Base-by-base conservation (phyloP, 2,329 filamentous ascomycete species). In the Colletotrichum abscissum region DNA sequence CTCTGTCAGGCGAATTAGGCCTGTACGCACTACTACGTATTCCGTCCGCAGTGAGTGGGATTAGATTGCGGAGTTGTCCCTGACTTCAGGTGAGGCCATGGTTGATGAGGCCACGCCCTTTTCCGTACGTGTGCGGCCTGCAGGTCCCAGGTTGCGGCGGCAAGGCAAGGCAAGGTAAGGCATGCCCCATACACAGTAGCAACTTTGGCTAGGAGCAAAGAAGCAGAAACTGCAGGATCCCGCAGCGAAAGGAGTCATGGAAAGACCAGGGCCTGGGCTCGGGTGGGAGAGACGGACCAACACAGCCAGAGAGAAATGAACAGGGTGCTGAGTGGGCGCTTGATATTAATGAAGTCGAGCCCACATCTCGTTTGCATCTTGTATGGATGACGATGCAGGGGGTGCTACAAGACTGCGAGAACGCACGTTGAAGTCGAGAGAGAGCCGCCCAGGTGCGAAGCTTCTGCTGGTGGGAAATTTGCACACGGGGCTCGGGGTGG, bases 71-170 rank as follows among this genome's bases (percentile, higher is more conserved):
- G 60, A 71, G 56, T 26, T 52, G 60, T 63, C n/a, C 71, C 71
- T 73, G 62, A 38, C 71, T 73, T 73, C 71, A 73, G 71, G 71
- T 73, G 71, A 73, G 70, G 55, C 67, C 60, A 62, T 70, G 67
- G 60, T 19, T 63, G 14, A 66, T 57, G 67, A 70, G 67, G 71
- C 60, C 67, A 62, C 67, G 35, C 60, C 60, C 67, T 42, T 70
- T 28, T 55, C 38, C 26, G 30, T 38, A 35, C 56, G 22, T 19
- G 54, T 33, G 65, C 65, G 60, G 52, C 49, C 19, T 54, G 65
- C 24, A 63, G 57, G 42, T 62, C 30, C 38, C 63, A 63, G 35
- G 49, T 30, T 8, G 63, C 60, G 56, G 70, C 60, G 70, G 67
- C 70, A 70, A 73, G 59, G 59, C 24, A n/a, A 54, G 24, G n/a